Conservation (phyloP, 768 basidiomycete genomes). For the Suillus tomentosus region DNA sequence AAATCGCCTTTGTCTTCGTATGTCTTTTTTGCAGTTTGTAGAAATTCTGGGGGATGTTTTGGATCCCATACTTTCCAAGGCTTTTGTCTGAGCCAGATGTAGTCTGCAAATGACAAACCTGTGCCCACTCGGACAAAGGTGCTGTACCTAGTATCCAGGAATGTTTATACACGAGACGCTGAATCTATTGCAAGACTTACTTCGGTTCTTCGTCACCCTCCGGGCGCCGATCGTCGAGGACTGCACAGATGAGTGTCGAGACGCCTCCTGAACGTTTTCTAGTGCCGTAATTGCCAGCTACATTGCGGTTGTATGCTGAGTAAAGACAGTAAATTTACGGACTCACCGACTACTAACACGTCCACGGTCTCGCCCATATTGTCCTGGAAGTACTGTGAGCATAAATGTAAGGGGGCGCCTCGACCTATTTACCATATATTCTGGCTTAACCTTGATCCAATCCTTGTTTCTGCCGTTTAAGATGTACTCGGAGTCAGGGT, state of each 20-base stretch:
- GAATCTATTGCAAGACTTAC: constrained; percentile 38
- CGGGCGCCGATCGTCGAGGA: constrained; percentile 69
- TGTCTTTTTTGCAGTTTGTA: constrained; percentile 57
- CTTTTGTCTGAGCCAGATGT: constrained; percentile 78
- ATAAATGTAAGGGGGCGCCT: not conserved
- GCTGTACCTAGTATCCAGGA: constrained; percentile 59
- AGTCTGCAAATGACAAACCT: constrained; percentile 85
- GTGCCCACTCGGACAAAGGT: constrained; percentile 90
- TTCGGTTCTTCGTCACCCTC: constrained; percentile 61
- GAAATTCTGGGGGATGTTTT: constrained; percentile 70
- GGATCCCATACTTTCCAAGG: constrained; percentile 84
- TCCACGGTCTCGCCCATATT: constrained; percentile 94
- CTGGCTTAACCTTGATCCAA: constrained; percentile 95
- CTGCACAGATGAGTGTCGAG: constrained; percentile 87
- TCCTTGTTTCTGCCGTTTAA: constrained; percentile 86
- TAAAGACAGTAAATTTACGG: not conserved
- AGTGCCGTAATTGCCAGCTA: constrained; percentile 86
- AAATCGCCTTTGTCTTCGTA: constrained; percentile 87
- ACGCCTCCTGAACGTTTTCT: constrained; percentile 87
- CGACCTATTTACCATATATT: constrained; percentile 67
- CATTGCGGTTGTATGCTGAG: not conserved
- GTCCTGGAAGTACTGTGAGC: constrained; percentile 49
- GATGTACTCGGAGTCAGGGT: constrained; percentile 75
- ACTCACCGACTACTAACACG: constrained; percentile 82
- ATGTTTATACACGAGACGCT: not conserved